Evolutionary conservation across 345 rosid genomes (phyloP).

Genomic region (Ceriops tagal): DNA sequence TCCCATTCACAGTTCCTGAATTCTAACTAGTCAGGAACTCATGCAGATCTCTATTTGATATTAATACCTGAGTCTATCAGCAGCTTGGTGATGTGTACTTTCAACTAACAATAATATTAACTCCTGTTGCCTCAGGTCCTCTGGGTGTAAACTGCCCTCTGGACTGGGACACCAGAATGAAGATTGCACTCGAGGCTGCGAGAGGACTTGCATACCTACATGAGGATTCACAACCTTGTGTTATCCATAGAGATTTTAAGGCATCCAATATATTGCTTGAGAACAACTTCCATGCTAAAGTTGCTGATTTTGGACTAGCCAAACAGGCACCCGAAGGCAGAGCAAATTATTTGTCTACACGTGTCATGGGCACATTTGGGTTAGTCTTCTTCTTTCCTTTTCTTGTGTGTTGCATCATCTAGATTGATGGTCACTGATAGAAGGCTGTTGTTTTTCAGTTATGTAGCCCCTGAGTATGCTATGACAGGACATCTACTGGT

Average conservation of each 20-base stretch:
- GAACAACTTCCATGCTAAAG: slow-evolving; percentile 92
- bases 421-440: not conserved
- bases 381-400: slow-evolving; percentile 35
- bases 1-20: too few species aligned
- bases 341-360: slow-evolving; percentile 86
- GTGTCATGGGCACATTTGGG: slow-evolving; percentile 99
- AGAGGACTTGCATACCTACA: slow-evolving; percentile 96
- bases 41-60: too few species aligned
- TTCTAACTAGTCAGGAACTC: too few species aligned
- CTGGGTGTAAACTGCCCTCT: slow-evolving; percentile 86
- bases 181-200: slow-evolving; percentile 98
- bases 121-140: slow-evolving; percentile 57
- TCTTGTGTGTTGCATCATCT: not conserved
- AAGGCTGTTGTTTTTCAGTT: slow-evolving; percentile 43
- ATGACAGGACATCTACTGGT: slow-evolving; percentile 98
- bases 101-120: too few species aligned
- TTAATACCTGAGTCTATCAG: too few species aligned
- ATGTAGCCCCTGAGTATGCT: slow-evolving; percentile 99
- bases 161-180: slow-evolving; percentile 98
- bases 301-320: slow-evolving; percentile 98
- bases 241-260: slow-evolving; percentile 96
- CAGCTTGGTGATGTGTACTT: too few species aligned
- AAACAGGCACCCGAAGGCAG: slow-evolving; percentile 99
- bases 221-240: slow-evolving; percentile 98
- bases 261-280: slow-evolving; percentile 97